These are phyloP conservation scores for Aspergillus pseudotamarii DNA, from an alignment of 2,329 filamentous ascomycete genomes.

Conservation along the genomic window DNA sequence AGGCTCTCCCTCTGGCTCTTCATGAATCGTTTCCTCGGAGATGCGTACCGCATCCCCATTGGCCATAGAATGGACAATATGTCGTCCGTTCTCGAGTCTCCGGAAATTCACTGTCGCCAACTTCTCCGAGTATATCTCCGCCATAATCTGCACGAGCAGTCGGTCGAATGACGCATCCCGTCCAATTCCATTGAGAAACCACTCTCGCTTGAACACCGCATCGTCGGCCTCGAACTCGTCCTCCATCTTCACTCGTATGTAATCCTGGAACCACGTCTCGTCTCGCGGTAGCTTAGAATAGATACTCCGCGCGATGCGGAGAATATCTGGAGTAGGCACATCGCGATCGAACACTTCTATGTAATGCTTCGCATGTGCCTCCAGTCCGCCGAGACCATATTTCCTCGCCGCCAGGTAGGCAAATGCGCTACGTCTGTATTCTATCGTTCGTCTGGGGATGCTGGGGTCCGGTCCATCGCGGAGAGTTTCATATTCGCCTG, in stretches of 20 bases:
- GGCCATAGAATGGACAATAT: not conserved
- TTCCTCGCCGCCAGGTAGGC: not conserved
- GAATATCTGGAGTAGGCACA: not conserved
- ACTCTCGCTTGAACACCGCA: not conserved
- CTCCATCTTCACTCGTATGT: slow-evolving; percentile 3
- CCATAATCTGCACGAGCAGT: not conserved
- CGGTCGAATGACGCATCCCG: slow-evolving; percentile 5
- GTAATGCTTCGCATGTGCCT: not conserved
- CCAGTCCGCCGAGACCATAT: slow-evolving; percentile 1
- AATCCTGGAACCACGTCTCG: slow-evolving; percentile 7
- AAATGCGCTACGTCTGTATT: not conserved
- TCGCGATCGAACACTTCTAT: slow-evolving; percentile 5
- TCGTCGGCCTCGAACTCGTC: slow-evolving; percentile 4
- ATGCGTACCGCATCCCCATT: slow-evolving; percentile 2
- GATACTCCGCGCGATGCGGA: not conserved
- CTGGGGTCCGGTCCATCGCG: not conserved
- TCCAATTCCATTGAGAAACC: not conserved
- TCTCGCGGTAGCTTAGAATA: slow-evolving; percentile 1
- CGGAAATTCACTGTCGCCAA: not conserved
- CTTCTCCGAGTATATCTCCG: slow-evolving; percentile 4
- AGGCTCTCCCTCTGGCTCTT: not conserved
- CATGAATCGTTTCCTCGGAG: not conserved
- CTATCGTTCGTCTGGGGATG: not conserved
- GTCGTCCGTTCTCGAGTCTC: not conserved
- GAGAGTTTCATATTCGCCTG: slow-evolving; percentile 7